phyloP scores from a whole-genome alignment of 371 early-diverging fungal genomes.

The Capillidium heterosporum region DNA sequence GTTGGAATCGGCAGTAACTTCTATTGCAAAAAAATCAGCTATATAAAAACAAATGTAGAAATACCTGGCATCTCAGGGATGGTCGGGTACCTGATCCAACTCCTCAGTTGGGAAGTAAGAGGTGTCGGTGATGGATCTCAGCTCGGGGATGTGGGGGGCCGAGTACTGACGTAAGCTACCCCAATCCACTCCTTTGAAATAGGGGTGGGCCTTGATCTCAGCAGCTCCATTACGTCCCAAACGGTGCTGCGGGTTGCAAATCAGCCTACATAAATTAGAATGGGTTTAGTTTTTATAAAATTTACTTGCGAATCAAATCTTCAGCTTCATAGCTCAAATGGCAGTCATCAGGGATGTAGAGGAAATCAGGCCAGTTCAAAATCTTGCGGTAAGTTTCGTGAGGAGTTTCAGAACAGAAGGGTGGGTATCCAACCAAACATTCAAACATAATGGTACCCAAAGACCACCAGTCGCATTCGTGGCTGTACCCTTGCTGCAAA shows the following conservation, averaged over 20 bases:
- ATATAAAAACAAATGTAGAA: background rate
- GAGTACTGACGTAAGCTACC: constrained; percentile 55
- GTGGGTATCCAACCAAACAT: constrained; percentile 93
- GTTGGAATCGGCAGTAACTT: constrained; percentile 6
- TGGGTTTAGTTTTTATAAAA: constrained; percentile 6
- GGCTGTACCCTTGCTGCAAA: constrained; percentile 82
- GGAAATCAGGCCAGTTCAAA: constrained; percentile 79
- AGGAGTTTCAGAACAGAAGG: constrained; percentile 87
- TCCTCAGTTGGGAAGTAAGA: constrained; percentile 94
- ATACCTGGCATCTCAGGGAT: constrained; percentile 11
- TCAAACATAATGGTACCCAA: constrained; percentile 99
- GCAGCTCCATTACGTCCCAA: constrained; percentile 60
- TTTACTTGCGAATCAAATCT: constrained; percentile 68
- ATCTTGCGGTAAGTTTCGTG: constrained; percentile 96
- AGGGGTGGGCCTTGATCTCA: constrained; percentile 86
- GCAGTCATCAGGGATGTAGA: constrained; percentile 85
- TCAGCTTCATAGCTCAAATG: constrained; percentile 78
- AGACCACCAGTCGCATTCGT: constrained; percentile 99
- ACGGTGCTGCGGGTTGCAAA: constrained; percentile 70
- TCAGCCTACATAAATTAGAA: constrained; percentile 26
- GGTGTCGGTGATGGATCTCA: constrained; percentile 90
- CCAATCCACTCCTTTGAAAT: constrained; percentile 94
- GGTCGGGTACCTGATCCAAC: constrained; percentile 48
- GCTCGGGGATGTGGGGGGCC: constrained; percentile 87
- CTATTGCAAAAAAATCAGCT: background rate